phyloP scores from a whole-genome alignment of 2,329 filamentous ascomycete species.

The Pleurostoma richardsiae region DNA sequence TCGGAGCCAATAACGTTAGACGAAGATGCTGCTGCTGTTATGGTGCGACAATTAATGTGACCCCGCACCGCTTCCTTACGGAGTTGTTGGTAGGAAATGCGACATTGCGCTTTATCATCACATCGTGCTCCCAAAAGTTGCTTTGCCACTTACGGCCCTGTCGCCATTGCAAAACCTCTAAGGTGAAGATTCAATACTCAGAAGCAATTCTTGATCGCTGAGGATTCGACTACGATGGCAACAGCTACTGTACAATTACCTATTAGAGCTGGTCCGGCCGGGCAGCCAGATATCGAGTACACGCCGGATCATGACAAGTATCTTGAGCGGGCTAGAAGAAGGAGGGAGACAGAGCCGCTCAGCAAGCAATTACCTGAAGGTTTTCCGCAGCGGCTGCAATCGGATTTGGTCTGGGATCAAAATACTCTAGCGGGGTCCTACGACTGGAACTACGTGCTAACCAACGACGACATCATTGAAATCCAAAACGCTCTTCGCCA shows the following conservation, averaged over 20 bases:
- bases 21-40: too few relatives aligned
- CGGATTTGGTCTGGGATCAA: constrained; percentile 54
- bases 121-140: too few relatives aligned
- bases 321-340: constrained; percentile 38
- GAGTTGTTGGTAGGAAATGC: too few relatives aligned
- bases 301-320: constrained; percentile 49
- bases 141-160: too few relatives aligned
- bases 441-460: constrained; percentile 49
- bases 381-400: constrained; percentile 43
- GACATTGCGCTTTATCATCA: too few relatives aligned
- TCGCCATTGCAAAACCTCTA: too few relatives aligned
- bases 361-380: constrained; percentile 37
- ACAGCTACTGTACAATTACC: neutral
- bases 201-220: too few relatives aligned
- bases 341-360: constrained; percentile 33
- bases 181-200: too few relatives aligned
- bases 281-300: constrained; percentile 56
- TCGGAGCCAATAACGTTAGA: too few relatives aligned
- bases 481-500: constrained; percentile 34
- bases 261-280: constrained; percentile 22
- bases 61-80: too few relatives aligned
- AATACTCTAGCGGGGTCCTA: constrained; percentile 38
- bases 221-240: neutral
- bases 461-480: constrained; percentile 39
- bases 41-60: too few relatives aligned